A percentile compares a stretch with the other conserved stretches of the same genome.
Conservation (phyloP, 2,329 filamentous ascomycete species). For the Fusarium zealandicum region DNA sequence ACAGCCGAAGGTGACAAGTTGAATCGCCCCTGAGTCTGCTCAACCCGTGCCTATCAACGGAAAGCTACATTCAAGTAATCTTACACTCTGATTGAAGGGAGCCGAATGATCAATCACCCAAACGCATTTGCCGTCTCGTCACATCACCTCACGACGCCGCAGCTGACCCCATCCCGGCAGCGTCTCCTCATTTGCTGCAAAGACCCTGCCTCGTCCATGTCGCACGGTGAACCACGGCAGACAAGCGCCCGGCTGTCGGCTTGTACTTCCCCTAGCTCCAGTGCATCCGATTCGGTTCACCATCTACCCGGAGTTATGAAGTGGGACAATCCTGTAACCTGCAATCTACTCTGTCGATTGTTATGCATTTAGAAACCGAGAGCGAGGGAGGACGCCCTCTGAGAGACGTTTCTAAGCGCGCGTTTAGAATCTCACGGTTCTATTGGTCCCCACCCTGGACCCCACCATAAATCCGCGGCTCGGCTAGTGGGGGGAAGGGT, state of each 20-base stretch:
- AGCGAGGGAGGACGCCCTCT: neutral
- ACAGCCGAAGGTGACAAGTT: neutral
- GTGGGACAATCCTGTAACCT: slow-evolving; percentile 1
- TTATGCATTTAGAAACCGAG: neutral
- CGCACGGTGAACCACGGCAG: slow-evolving; percentile 11
- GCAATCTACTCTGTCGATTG: neutral
- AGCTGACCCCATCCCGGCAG: slow-evolving; percentile 26
- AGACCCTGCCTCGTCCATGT: slow-evolving; percentile 26
- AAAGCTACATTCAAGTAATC: slow-evolving; percentile 1
- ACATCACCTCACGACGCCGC: slow-evolving; percentile 19
- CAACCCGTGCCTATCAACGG: neutral
- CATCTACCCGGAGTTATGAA: neutral
- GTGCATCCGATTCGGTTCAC: neutral
- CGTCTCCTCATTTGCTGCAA: slow-evolving; percentile 24
- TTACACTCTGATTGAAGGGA: slow-evolving; percentile 11
- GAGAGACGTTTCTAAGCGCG: slow-evolving; percentile 39
- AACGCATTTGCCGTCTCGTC: slow-evolving; percentile 11
- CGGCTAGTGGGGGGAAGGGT: slow-evolving; percentile 15
- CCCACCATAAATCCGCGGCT: slow-evolving; percentile 21
- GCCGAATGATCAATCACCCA: slow-evolving; percentile 9
- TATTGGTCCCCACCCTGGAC: slow-evolving; percentile 19
- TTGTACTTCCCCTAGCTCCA: neutral
- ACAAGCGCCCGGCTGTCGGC: slow-evolving; percentile 24
- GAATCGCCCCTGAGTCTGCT: slow-evolving; percentile 1
- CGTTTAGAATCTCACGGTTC: slow-evolving; percentile 31